Percentiles rank a stretch among this genome's conserved stretches.
Evolutionary conservation across 345 rosid species (phyloP).

Genomic region (Moricandia arvensis): DNA sequence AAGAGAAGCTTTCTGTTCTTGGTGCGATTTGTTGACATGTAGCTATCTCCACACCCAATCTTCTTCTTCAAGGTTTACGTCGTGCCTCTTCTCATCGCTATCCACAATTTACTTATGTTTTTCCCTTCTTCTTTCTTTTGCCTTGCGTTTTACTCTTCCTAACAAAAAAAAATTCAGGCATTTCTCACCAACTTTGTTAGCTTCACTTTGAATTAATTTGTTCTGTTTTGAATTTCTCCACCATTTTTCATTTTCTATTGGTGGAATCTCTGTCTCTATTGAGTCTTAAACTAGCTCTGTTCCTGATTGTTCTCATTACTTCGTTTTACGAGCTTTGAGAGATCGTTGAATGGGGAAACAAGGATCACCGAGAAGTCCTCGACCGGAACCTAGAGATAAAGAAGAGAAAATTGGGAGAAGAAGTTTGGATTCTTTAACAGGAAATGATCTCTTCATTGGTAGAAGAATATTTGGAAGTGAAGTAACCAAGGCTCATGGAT

Average conservation of each 20-base stretch:
- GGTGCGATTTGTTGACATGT: constrained; percentile 56
- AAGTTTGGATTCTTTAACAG: constrained; percentile 41
- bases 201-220: constrained; percentile 51
- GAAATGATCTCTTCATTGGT: constrained; percentile 54
- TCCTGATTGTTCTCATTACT: not conserved
- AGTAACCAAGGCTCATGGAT: constrained; percentile 39
- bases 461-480: constrained; percentile 59
- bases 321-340: constrained; percentile 18
- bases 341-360: constrained; percentile 51
- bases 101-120: constrained; percentile 15
- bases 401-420: constrained; percentile 40
- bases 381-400: constrained; percentile 27
- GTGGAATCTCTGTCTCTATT: too few species aligned
- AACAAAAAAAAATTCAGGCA: not conserved
- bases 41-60: constrained; percentile 41
- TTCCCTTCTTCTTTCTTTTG: constrained; percentile 33
- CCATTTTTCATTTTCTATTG: too few species aligned
- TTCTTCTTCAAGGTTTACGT: constrained; percentile 44
- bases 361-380: constrained; percentile 48
- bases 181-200: constrained; percentile 46
- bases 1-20: constrained; percentile 38
- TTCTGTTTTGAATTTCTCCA: constrained; percentile 16
- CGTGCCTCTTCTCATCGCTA: constrained; percentile 21
- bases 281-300: constrained; percentile 32
- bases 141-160: constrained; percentile 64